Evolutionary conservation across 2,329 filamentous ascomycete species (phyloP), one percentile per base, ranked within the genome.

Genomic region (Fusarium papillatum): DNA sequence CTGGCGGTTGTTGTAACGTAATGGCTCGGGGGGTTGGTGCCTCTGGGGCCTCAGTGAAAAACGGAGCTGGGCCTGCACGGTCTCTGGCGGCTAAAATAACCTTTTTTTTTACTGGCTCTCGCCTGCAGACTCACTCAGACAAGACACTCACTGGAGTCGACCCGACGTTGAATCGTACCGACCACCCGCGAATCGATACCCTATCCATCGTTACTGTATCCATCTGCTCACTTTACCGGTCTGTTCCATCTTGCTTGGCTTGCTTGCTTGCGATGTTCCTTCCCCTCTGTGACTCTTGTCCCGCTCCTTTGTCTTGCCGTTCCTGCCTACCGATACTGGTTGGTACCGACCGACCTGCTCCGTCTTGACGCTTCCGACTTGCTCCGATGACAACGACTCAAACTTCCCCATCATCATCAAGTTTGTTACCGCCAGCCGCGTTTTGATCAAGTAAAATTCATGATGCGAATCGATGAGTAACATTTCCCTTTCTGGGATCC

Each of bases 1-100:
- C 77, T 70, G 72, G 77, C 69, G 79, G 76, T 80, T 80, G 77
- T 68, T 80, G 61, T 80, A 79, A 80, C 79, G 79, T 80, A 80
- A 80, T 80, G 77, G 77, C 79, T 76, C 78, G 69, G 57, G 22
- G 22, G 22, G 70, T 75, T 73, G 73, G 69, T 68, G 68, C 61
- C 57, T 55, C 59, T 48, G 29, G 64, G 36, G 36, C 67, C 67
- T 66, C 66, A 72, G 61, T 76, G 71, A 66, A 72, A 64, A 60
- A 70, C 59, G 62, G 62, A 63, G 61, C 46, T 70, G 50, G 36
- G 36, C 39, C 55, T 68, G 59, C 57, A 65, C 48, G 38, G 26
- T 36, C 29, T 46, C 41, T 55, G 60, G 73, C 75, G 70, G 76
- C 76, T 79, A 79, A 78, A 78, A 75, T 73, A 76, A 70, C 71